phyloP scores from a whole-genome alignment of 2,329 filamentous ascomycete species.

The Rhytidhysteron rufulum region DNA sequence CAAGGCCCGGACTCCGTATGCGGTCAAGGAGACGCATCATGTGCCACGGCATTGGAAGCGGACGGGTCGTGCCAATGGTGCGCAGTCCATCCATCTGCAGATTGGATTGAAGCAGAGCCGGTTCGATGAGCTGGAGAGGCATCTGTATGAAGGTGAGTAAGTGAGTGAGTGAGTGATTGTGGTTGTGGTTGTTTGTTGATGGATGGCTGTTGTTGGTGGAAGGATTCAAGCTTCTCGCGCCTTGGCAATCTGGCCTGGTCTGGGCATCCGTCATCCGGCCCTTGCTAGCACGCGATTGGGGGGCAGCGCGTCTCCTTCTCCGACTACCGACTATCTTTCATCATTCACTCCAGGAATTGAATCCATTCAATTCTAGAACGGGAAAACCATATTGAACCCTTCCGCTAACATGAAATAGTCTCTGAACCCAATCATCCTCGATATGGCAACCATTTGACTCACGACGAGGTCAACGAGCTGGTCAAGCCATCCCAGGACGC shows the following conservation, averaged over 20 bases:
- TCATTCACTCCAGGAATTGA: no score
- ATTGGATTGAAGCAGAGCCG: conserved; percentile 58
- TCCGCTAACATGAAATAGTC: conserved; percentile 21
- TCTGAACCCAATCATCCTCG: conserved; percentile 52
- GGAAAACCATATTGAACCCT: no score
- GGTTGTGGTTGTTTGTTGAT: no score
- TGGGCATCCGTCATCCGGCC: no score
- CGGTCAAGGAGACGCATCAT: conserved; percentile 54
- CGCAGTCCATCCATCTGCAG: conserved; percentile 51
- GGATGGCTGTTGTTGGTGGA: no score
- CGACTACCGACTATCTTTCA: no score
- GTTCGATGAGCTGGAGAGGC: conserved; percentile 53
- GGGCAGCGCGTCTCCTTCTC: no score
- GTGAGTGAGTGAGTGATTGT: no score
- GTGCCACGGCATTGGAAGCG: conserved; percentile 51
- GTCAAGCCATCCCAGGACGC: conserved; percentile 53
- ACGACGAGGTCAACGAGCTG: conserved; percentile 51
- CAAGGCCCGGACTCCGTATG: conserved; percentile 40
- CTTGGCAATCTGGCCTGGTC: no score
- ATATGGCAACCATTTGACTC: conserved; percentile 54
- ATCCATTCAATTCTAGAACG: no score
- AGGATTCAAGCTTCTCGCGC: no score
- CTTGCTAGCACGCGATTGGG: no score
- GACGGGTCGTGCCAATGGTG: conserved; percentile 44
- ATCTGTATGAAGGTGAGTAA: conserved; percentile 48